A percentile compares a stretch with the other conserved stretches of the same genome.
Evolutionary conservation across 2,329 filamentous ascomycete genomes (phyloP).

Genomic region (Emmonsiellopsis sp.): DNA sequence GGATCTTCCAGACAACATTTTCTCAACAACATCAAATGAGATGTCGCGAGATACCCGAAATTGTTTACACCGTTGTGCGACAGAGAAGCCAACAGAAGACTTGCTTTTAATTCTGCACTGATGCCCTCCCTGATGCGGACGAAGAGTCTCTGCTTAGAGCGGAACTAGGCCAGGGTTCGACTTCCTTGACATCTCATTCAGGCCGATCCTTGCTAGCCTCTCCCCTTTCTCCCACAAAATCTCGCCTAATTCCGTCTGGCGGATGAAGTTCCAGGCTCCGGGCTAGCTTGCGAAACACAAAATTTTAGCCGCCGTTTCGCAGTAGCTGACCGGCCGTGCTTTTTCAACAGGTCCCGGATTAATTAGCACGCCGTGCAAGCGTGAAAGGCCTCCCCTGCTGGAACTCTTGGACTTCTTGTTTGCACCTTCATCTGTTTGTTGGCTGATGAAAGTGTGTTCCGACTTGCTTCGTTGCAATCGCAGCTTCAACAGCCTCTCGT

Average conservation of each 20-base stretch:
- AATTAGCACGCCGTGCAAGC: neutral
- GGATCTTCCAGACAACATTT: neutral
- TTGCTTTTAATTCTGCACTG: neutral
- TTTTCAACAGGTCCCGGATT: neutral
- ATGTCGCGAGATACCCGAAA: neutral
- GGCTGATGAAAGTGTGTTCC: neutral
- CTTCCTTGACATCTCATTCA: neutral
- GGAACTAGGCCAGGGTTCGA: neutral
- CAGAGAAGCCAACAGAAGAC: neutral
- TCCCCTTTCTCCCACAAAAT: no score
- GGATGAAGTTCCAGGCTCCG: neutral
- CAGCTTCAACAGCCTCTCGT: neutral
- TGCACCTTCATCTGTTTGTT: neutral
- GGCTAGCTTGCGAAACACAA: neutral
- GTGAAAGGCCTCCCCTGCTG: neutral
- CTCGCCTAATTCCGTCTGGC: neutral
- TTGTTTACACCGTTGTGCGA: neutral
- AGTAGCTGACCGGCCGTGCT: neutral
- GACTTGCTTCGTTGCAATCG: neutral
- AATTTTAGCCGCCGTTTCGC: neutral
- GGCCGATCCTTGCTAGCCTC: neutral
- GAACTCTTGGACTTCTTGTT: neutral
- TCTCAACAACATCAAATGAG: neutral
- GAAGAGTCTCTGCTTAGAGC: neutral
- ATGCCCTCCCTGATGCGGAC: neutral